Evolutionary conservation across 257 asterid genomes (phyloP).

Genomic region (Marsdenia floribunda): DNA sequence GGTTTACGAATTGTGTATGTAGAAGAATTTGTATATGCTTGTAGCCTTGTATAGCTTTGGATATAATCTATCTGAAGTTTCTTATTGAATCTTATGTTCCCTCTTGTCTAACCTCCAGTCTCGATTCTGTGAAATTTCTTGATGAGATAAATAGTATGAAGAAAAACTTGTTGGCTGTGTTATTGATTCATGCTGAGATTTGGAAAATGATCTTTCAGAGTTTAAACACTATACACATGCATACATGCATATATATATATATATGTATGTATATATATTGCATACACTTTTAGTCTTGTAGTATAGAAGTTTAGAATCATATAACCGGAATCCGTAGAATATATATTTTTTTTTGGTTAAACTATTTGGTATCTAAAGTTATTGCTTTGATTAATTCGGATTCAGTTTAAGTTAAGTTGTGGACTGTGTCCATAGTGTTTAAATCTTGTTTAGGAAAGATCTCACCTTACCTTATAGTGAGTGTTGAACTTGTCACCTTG

Average conservation of each 20-base stretch:
- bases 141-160: neutral
- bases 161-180: neutral
- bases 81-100: conserved; percentile 2
- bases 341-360: neutral
- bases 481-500: too few relatives aligned
- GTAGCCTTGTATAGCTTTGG: conserved; percentile 15
- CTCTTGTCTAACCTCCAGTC: neutral
- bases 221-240: too few relatives aligned
- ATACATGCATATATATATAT: too few relatives aligned
- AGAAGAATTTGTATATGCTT: conserved; percentile 14
- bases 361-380: too few relatives aligned
- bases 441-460: too few relatives aligned
- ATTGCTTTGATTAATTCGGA: too few relatives aligned
- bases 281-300: too few relatives aligned
- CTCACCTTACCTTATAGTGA: too few relatives aligned
- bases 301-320: too few relatives aligned
- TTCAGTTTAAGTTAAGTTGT: too few relatives aligned
- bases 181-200: neutral
- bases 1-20: conserved; percentile 27
- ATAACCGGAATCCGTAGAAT: neutral
- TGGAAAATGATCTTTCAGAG: neutral
- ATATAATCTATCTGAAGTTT: neutral
- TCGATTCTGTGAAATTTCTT: neutral
- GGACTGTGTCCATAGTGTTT: too few relatives aligned
- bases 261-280: too few relatives aligned